Base-by-base conservation (phyloP, 148 eudicot genomes). In the Gaultheria prostrata region DNA sequence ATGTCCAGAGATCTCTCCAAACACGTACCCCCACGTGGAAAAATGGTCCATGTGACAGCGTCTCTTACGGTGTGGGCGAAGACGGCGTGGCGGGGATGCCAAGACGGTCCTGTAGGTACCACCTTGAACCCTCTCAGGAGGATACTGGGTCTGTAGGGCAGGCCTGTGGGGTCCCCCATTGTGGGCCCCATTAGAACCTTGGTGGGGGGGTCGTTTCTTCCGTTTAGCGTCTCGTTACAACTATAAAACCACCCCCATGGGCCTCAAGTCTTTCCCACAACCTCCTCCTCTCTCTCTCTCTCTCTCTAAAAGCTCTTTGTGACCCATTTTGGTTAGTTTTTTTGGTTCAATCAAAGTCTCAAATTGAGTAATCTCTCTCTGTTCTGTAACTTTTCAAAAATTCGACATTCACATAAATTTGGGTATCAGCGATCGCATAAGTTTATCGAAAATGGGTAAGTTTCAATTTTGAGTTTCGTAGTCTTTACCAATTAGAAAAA, bases 181-280 rank as follows among this genome's bases (percentile, higher is more conserved):
- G 54, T 53, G 82, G 78, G 78, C 11, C 84, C 82, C 61, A 39
- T 1, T 9, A 1, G 48, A 49, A 18, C 78, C 53, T 80, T 39
- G 43, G 43, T 39, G 6, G 13, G 20, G 18, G 59, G 10, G 48
- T 65, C 32, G 72, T 49, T 82, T 65, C 77, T 86, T 85, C 88
- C 57, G 54, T 53, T 2, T 48, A 77, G 89, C 81, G 86, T 79
- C 65, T 59, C 1, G 45, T 26, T 80, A 78, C 82, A 72, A 72
- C 91, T 92, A 92, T 92, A 92, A 89, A 88, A 83, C 80, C 43
- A 83, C 86, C 83, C 83, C 32, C 26, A 30, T 65, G 10, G 11
- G 49, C 82, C 26, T 74, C 83, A 28, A 50, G n/a, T 84, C 88
- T 84, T 43, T 82, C 86, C 63, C 89, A 63, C 87, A 84, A 3